Evolutionary conservation across 495 filamentous ascomycete species (phyloP), one percentile per base, ranked within the genome.

Genomic region (Tuber calosporum): DNA sequence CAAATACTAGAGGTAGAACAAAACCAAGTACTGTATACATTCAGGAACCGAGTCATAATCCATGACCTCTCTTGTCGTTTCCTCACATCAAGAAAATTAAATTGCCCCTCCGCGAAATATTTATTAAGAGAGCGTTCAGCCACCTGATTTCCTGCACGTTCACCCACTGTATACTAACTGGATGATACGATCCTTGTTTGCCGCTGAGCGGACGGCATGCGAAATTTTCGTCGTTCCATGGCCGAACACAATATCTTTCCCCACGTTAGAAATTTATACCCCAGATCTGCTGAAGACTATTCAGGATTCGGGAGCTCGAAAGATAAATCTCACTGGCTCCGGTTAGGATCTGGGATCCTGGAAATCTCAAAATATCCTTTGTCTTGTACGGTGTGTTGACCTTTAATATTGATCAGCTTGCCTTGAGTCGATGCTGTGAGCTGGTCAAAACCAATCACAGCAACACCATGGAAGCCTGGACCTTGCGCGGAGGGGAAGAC

Each of bases 161-260:
- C 53, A 62, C 53, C 53, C 53, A 62, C 53, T 62, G 53, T 34
- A 62, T 62, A 62, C 53, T 62, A 62, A 34, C 53, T 26, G 30
- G 53, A 34, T 26, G 53, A 62, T 62, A 62, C 30, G 13, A 34
- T 62, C 26, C 53, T 62, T 62, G 53, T 62, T 34, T 62, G 19
- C 53, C 53, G 53, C 53, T 34, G 53, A 62, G 53, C 53, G 26
- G 53, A 62, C 53, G 53, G 53, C 26, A 62, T 62, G 53, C 53
- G 53, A 62, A 62, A 62, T 62, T 62, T 62, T 62, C 53, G 34
- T 34, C 53, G 26, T 62, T 62, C 53, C 34, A 34, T 62, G 53
- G 26, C 53, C 53, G 53, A 62, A 62, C 53, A 62, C 53, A 17
- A 34, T 26, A 1, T 17, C 1, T 7, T 5, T 6, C 13, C 26